These are phyloP conservation scores for Boletellus sp. DNA, from an alignment of 1,284 basidiomycete genomes.

Conservation along the genomic window DNA sequence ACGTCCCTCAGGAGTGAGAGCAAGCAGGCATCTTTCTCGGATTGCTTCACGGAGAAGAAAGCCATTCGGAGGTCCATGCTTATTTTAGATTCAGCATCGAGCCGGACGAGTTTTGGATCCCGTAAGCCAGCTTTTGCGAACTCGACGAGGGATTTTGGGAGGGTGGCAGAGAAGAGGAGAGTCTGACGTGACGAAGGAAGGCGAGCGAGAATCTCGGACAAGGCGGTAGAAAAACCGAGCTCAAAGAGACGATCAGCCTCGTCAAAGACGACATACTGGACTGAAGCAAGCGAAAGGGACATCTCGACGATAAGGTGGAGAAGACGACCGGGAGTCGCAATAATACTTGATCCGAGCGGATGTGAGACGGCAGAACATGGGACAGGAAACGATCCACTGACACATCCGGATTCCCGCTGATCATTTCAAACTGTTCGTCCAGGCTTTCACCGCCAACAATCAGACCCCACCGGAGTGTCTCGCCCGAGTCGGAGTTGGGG, in stretches of 20 bases:
- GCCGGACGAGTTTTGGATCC: constrained; percentile 90
- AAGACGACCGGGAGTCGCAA: constrained; percentile 95
- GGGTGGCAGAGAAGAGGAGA: constrained; percentile 91
- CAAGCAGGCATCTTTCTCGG: constrained; percentile 93
- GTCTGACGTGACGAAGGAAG: constrained; percentile 88
- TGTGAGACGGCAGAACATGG: constrained; percentile 6
- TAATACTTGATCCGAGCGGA: constrained; percentile 57
- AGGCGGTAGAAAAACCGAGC: constrained; percentile 92
- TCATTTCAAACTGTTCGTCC: constrained; percentile 96
- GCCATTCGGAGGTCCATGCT: constrained; percentile 90
- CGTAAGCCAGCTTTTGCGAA: constrained; percentile 96
- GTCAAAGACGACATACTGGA: constrained; percentile 94
- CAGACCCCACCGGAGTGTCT: constrained; percentile 86
- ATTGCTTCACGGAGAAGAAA: constrained; percentile 90
- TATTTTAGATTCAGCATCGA: constrained; percentile 96
- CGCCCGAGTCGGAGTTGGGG: constrained; percentile 47
- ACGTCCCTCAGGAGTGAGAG: constrained; percentile 83
- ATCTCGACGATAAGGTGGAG: constrained; percentile 96
- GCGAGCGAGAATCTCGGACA: constrained; percentile 88
- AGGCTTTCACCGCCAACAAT: constrained; percentile 95
- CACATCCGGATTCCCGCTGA: constrained; percentile 93
- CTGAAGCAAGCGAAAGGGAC: constrained; percentile 87
- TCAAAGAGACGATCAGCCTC: constrained; percentile 98
- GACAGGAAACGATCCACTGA: constrained; percentile 42
- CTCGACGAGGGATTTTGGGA: constrained; percentile 94